Evolutionary conservation across 495 filamentous ascomycete species (phyloP).

Genomic region (Wilcoxina mikolae): DNA sequence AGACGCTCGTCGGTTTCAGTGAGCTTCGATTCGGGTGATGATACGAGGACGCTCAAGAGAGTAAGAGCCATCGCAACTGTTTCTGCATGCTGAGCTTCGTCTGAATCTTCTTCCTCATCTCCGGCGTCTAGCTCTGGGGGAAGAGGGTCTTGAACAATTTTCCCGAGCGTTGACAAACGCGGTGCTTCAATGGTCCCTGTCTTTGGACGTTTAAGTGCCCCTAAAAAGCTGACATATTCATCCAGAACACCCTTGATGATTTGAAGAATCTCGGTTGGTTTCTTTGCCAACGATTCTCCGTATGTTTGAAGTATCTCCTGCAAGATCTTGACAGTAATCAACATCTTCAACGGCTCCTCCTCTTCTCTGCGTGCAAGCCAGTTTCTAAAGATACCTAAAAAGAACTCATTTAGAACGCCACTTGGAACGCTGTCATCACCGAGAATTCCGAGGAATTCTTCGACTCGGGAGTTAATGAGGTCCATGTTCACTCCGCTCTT

Average conservation of each 20-base stretch:
- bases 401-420: constrained; percentile 13
- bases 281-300: constrained; percentile 17
- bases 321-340: constrained; percentile 20
- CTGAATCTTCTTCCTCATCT: constrained; percentile 9
- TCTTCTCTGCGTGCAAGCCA: constrained; percentile 14
- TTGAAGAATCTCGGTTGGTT: constrained; percentile 23
- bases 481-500: constrained; percentile 4
- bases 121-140: neutral
- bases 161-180: constrained; percentile 11
- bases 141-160: constrained; percentile 12
- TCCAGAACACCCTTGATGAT: constrained; percentile 20
- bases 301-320: constrained; percentile 19
- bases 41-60: constrained; percentile 19
- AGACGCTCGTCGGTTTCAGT: constrained; percentile 19
- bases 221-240: constrained; percentile 19
- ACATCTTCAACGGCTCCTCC: constrained; percentile 16
- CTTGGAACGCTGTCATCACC: constrained; percentile 3
- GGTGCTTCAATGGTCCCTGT: neutral
- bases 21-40: constrained; percentile 21
- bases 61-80: constrained; percentile 23
- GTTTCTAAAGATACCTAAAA: constrained; percentile 13
- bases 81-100: constrained; percentile 17
- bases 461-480: constrained; percentile 13
- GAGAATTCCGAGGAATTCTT: constrained; percentile 19
- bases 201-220: constrained; percentile 2